Evolutionary conservation across 2,329 filamentous ascomycete genomes (phyloP), one percentile per base, ranked within the genome.

Genomic region (Ilyonectria robusta): DNA sequence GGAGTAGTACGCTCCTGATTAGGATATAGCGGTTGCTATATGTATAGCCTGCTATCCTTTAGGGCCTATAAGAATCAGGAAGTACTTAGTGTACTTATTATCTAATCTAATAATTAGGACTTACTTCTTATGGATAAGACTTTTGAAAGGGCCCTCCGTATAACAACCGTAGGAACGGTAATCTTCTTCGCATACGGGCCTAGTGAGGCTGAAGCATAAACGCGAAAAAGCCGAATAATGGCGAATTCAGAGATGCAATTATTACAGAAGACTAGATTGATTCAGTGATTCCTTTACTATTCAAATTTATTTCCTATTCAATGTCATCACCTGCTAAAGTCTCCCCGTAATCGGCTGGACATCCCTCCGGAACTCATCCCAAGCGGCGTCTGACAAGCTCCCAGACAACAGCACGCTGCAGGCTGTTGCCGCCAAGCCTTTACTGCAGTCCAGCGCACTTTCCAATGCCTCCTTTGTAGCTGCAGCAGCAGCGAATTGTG

Each of bases 351-450:
- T 66, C 1, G 63, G 63, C 6, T 60, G 60, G 40, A 55, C 47
- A 33, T 70, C 65, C 4, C 44, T 17, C 15, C 51, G 59, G 8
- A 74, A 74, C 31, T 74, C 72, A 2, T 63, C 56, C 44, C 47
- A 64, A 2, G 65, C 72, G 3, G 67, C 64, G 1, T 46, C 56
- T 10, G 66, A 35, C 4, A 71, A 11, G 40, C 40, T 31, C 60
- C 60, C 1, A 55, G 54, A 1, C 5, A 65, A 4, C 0, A 74
- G 1, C n/a, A 74, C 26, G 1, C 65, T 61, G 1, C 68, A 70
- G 29, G 70, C 72, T 3, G 72, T 74, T 6, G 72, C 72, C 0
- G 72, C 72, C 2, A 74, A 29, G 5, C 72, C 72, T 35, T 73
- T 74, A 0, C 68, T 65, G 6, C 72, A 74, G 1, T 73, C 72